Evolutionary conservation across 2,329 filamentous ascomycete genomes (phyloP).

Genomic region (Scedosporium aurantiacum): DNA sequence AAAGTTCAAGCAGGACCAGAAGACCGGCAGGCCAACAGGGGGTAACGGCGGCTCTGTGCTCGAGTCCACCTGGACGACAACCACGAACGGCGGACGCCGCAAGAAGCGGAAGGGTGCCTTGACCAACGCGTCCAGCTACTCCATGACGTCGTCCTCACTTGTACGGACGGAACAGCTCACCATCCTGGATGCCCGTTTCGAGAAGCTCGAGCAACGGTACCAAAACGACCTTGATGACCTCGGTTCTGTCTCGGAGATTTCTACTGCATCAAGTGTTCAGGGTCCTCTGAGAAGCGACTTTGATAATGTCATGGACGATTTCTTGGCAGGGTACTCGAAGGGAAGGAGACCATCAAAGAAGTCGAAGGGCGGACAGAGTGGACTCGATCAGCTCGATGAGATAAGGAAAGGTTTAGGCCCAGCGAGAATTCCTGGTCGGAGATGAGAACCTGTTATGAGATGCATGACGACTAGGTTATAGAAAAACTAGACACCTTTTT

Average conservation of each 20-base stretch:
- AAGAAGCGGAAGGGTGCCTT: constrained; percentile 96
- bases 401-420: constrained; percentile 71
- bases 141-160: constrained; percentile 82
- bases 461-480: neutral
- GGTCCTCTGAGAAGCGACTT: constrained; percentile 69
- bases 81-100: constrained; percentile 64
- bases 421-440: constrained; percentile 42
- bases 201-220: constrained; percentile 76
- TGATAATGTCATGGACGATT: constrained; percentile 85
- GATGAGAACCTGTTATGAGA: neutral
- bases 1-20: constrained; percentile 81
- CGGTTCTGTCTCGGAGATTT: constrained; percentile 48
- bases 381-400: constrained; percentile 84
- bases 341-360: constrained; percentile 65
- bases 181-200: constrained; percentile 81
- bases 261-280: constrained; percentile 53
- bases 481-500: neutral
- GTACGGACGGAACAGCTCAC: constrained; percentile 79
- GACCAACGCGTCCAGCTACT: constrained; percentile 78
- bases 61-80: constrained; percentile 62
- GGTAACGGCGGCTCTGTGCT: constrained; percentile 46
- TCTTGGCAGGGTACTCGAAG: constrained; percentile 64
- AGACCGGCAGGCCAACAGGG: constrained; percentile 27
- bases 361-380: constrained; percentile 69
- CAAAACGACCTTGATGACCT: constrained; percentile 37